Conservation (phyloP, 768 basidiomycete genomes). For the Tricholoma flavovirens region DNA sequence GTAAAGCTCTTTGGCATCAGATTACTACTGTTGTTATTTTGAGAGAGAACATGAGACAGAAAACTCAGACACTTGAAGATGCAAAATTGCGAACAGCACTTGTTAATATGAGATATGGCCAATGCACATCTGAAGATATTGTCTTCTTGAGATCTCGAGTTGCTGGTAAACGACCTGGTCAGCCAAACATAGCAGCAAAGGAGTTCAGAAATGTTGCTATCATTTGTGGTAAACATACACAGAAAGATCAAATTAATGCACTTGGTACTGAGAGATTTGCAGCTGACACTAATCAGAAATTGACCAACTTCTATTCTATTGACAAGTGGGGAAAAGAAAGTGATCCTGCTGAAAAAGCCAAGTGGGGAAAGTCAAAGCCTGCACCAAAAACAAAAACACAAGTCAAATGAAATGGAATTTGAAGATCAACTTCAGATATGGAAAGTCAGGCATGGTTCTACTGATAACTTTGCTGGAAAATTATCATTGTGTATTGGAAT, state of each 20-base stretch:
- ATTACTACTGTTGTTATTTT: constrained; percentile 31
- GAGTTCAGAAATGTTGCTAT: too few species aligned
- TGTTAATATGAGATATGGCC: too few species aligned
- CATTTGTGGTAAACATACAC: too few species aligned
- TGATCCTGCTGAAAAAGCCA: neutral
- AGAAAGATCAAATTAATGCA: constrained; percentile 28
- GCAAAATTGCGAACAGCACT: too few species aligned
- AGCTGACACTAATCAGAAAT: constrained; percentile 16
- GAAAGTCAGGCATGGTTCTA: neutral
- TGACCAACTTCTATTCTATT: constrained; percentile 24
- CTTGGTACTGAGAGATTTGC: constrained; percentile 25
- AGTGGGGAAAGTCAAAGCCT: neutral
- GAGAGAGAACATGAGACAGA: too few species aligned
- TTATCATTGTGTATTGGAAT: too few species aligned
- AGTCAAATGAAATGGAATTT: neutral
- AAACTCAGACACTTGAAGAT: constrained; percentile 5
- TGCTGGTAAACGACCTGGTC: constrained; percentile 2
- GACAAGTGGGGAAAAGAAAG: neutral
- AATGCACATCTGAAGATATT: neutral
- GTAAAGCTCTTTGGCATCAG: too few species aligned
- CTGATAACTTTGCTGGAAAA: neutral
- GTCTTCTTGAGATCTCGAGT: constrained; percentile 1
- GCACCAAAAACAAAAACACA: too few species aligned
- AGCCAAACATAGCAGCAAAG: neutral
- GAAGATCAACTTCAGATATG: neutral